Percentiles rank a stretch among this genome's conserved stretches.
Conservation (phyloP, 495 filamentous ascomycete species). For the Rostrohypoxylon terebratum region DNA sequence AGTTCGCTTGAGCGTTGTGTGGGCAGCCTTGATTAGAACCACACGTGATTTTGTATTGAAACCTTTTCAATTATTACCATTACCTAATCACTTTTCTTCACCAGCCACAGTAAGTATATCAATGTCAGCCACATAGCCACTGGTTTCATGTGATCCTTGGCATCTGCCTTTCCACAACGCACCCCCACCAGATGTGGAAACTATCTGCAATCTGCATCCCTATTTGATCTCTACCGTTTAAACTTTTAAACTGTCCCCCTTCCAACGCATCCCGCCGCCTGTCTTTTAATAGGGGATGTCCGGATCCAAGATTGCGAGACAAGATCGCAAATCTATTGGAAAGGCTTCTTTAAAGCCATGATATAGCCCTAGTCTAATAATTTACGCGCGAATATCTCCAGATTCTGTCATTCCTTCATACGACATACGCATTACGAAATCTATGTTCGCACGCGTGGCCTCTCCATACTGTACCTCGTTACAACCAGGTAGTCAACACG, state of each 20-base stretch:
- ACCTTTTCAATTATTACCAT: background rate
- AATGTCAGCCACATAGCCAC: background rate
- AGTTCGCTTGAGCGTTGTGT: constrained; percentile 50
- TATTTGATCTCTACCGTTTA: constrained; percentile 7
- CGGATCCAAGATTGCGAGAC: constrained; percentile 16
- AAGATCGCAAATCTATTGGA: constrained; percentile 21
- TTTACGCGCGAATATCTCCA: constrained; percentile 24
- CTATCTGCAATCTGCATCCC: background rate
- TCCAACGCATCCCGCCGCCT: constrained; percentile 4
- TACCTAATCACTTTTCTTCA: background rate
- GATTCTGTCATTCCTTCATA: constrained; percentile 34
- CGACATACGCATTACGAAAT: constrained; percentile 12
- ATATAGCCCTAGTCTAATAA: constrained; percentile 27
- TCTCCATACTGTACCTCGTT: constrained; percentile 9
- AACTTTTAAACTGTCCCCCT: constrained; percentile 20
- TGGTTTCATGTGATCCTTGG: constrained; percentile 25
- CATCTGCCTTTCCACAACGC: background rate
- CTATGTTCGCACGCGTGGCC: constrained; percentile 22
- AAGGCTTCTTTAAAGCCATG: constrained; percentile 25
- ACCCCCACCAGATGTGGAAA: constrained; percentile 30
- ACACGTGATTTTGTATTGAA: constrained; percentile 28
- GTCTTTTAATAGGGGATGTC: constrained; percentile 34
- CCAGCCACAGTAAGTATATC: background rate
- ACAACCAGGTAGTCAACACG: background rate
- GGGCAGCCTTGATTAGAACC: constrained; percentile 23